Evolutionary conservation across 805 yeast species (phyloP).

Genomic region (Debaryomyces prosopidis): DNA sequence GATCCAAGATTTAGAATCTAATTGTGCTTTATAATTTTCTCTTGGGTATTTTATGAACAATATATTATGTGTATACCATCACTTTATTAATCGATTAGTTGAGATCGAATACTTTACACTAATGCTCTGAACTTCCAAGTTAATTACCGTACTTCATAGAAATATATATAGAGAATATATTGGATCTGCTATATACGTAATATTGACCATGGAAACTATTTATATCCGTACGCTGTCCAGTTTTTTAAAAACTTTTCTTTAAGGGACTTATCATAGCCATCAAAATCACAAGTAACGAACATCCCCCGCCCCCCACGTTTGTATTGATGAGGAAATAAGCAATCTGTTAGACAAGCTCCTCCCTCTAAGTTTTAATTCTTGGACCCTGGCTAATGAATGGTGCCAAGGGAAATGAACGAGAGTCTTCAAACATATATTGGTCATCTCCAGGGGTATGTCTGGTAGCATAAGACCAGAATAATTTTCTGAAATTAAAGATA

Average conservation of each 20-base stretch:
- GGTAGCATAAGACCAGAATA: constrained; percentile 26
- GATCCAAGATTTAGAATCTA: neutral
- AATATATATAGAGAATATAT: too few relatives aligned
- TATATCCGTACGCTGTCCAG: constrained; percentile 1
- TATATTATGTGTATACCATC: too few relatives aligned
- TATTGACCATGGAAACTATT: too few relatives aligned
- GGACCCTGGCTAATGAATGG: constrained; percentile 20
- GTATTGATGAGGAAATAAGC: constrained; percentile 19
- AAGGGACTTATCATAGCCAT: constrained; percentile 2
- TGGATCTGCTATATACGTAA: too few relatives aligned
- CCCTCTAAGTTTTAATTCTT: constrained; percentile 15
- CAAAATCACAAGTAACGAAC: constrained; percentile 19
- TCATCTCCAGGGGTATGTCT: constrained; percentile 25
- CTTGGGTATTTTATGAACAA: too few relatives aligned
- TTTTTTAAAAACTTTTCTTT: neutral
- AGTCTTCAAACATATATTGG: constrained; percentile 17
- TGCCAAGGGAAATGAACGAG: constrained; percentile 18
- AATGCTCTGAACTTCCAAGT: too few relatives aligned
- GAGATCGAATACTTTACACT: too few relatives aligned
- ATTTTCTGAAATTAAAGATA: constrained; percentile 21
- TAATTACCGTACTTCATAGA: too few relatives aligned
- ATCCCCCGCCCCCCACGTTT: constrained; percentile 10
- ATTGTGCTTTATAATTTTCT: too few relatives aligned
- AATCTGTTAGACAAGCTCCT: constrained; percentile 23
- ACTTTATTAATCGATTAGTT: too few relatives aligned